phyloP scores from a whole-genome alignment of 176 grass and related monocot species.

The Avena eriantha region DNA sequence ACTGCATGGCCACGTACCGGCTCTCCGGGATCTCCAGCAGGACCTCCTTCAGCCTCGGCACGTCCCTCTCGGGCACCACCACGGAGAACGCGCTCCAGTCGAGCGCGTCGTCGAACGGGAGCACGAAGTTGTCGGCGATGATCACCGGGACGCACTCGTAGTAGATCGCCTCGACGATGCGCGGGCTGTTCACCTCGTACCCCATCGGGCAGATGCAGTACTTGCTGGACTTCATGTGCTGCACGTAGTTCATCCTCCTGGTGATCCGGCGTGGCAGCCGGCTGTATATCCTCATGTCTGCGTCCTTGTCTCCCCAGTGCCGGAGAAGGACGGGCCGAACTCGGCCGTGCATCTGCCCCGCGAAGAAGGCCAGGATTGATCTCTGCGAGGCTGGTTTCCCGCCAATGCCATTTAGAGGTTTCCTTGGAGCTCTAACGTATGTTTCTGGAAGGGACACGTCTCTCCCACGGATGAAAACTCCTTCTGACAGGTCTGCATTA shows the following conservation, averaged over 20 bases:
- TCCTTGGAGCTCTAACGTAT: constrained; percentile 70
- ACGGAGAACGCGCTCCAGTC: constrained; percentile 75
- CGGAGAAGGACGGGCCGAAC: constrained; percentile 76
- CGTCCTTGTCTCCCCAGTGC: constrained; percentile 69
- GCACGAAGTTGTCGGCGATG: constrained; percentile 84
- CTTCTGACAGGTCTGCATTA: constrained; percentile 82
- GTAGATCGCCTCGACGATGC: constrained; percentile 89
- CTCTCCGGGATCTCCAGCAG: constrained; percentile 51
- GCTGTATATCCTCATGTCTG: constrained; percentile 71
- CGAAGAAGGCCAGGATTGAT: constrained; percentile 83
- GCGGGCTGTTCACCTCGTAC: constrained; percentile 94
- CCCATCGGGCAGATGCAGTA: constrained; percentile 93
- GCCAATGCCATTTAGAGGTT: constrained; percentile 66
- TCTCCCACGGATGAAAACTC: constrained; percentile 75
- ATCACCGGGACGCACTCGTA: constrained; percentile 89
- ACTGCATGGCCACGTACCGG: constrained; percentile 60
- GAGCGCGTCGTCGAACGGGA: constrained; percentile 75
- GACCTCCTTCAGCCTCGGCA: constrained; percentile 76
- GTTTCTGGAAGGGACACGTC: constrained; percentile 94
- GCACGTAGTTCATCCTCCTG: constrained; percentile 66
- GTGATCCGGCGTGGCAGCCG: constrained; percentile 56
- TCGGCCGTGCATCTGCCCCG: constrained; percentile 92
- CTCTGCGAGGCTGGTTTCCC: constrained; percentile 65
- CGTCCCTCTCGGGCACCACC: constrained; percentile 70
- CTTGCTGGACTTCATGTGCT: constrained; percentile 93